Evolutionary conservation across 768 basidiomycete genomes (phyloP), one percentile per base, ranked within the genome.

Genomic region (Ramaria sp.): DNA sequence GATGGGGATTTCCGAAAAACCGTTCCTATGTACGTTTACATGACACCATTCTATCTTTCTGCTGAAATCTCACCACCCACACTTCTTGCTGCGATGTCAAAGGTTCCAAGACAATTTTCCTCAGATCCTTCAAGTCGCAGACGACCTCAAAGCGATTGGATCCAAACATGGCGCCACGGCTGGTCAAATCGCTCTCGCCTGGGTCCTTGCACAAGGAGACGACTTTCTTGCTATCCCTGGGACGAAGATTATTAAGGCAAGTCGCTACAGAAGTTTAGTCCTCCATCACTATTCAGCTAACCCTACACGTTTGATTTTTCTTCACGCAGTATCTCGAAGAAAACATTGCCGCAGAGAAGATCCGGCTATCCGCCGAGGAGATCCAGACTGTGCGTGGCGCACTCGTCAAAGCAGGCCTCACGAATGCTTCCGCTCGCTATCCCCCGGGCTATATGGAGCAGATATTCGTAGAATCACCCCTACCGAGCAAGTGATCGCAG

Each of bases 181-280:
- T 2, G 72, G 73, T 1, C 78, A 79, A 61, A 64, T 77, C 28
- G 60, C 71, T 1, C 68, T 81, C n/a, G 77, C 76, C 0, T 78
- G 73, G 74, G 63, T 76, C 8, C 65, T 78, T 8, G 69, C 71
- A 12, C 73, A 77, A 62, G 74, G 75, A 2, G 60, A 68, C 13
- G 71, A 76, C 50, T 63, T 78, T 52, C 71, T 77, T 57, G 65
- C 73, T 24, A 75, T 76, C 58, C 75, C 76, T 1, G 76, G 74
- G 2, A 75, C 75, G 3, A 73, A 66, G 54, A 68, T 65, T 30
- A 56, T 73, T 58, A 59, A 59, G 12, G 53, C 47, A 44, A 2
- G 53, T 34, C 48, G 20, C n/a, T n/a, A 13, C 28, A 13, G 13
- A 3, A 48, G 56, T 20, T 43, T 30, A 32, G n/a, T 20, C 50